Percentiles rank a stretch among this genome's conserved stretches.
Evolutionary conservation across 352 stramenopile genomes (phyloP).

Genomic region (Phytophthora podocarpi): DNA sequence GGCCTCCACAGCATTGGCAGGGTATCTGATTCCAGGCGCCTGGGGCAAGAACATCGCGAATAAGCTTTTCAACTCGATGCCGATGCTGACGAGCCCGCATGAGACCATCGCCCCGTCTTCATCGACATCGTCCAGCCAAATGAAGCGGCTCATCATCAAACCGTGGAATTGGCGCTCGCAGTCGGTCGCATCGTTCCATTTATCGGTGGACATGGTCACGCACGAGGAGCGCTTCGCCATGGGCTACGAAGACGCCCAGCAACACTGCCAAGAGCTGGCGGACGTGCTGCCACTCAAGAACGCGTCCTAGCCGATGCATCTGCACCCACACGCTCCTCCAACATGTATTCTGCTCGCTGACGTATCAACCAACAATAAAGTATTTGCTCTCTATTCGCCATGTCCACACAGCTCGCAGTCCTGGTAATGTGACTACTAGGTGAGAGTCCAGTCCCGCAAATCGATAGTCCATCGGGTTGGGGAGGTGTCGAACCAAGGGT

Average conservation of each 20-base stretch:
- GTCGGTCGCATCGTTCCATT: conserved; percentile 54
- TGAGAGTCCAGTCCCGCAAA: conserved; percentile 20
- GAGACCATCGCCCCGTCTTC: conserved; percentile 46
- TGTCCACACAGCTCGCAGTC: conserved; percentile 3
- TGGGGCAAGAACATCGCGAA: conserved; percentile 53
- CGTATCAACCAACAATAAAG: conserved; percentile 6
- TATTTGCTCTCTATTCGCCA: conserved; percentile 13
- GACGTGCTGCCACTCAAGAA: conserved; percentile 43
- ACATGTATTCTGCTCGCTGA: too few relatives aligned
- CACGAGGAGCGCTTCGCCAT: conserved; percentile 65
- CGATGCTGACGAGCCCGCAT: conserved; percentile 50
- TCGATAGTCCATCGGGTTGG: too few relatives aligned
- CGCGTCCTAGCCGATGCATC: neutral
- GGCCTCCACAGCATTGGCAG: conserved; percentile 40
- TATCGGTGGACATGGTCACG: conserved; percentile 54
- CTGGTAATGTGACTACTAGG: conserved; percentile 15
- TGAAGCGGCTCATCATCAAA: conserved; percentile 55
- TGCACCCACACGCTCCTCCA: too few relatives aligned
- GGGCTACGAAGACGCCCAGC: conserved; percentile 64
- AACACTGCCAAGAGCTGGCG: conserved; percentile 56
- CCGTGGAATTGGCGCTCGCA: conserved; percentile 71
- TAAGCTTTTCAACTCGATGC: conserved; percentile 49
- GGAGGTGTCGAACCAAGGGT: too few relatives aligned
- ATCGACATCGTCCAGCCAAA: neutral
- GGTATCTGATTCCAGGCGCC: conserved; percentile 44